Evolutionary conservation across 2,329 filamentous ascomycete genomes (phyloP).

Genomic region (Boeremia exigua): DNA sequence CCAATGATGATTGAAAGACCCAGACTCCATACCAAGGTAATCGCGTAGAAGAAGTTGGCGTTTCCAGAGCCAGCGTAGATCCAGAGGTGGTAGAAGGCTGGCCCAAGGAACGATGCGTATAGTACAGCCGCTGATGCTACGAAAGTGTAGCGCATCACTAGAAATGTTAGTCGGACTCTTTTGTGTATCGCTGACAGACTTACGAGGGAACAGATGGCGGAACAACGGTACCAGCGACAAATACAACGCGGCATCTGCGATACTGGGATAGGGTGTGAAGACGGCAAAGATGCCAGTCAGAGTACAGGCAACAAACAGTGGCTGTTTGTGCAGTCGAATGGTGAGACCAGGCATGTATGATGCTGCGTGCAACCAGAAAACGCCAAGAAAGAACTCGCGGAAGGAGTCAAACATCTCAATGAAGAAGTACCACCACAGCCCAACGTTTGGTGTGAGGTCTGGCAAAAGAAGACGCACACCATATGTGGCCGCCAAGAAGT

Average conservation of each 20-base stretch:
- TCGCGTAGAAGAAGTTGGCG: slow-evolving; percentile 99
- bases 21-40: slow-evolving; percentile 97
- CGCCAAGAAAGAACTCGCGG: slow-evolving; percentile 92
- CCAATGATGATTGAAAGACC: slow-evolving; percentile 86
- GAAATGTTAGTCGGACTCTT: slow-evolving; percentile 11
- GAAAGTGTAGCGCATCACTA: slow-evolving; percentile 92
- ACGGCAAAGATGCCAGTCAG: slow-evolving; percentile 89
- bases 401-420: slow-evolving; percentile 99
- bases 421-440: slow-evolving; percentile 99
- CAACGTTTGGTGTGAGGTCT: slow-evolving; percentile 92
- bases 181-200: slow-evolving; percentile 44
- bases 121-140: slow-evolving; percentile 81
- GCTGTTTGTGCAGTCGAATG: slow-evolving; percentile 82
- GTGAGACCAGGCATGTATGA: slow-evolving; percentile 88
- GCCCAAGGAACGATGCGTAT: slow-evolving; percentile 87
- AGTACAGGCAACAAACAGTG: slow-evolving; percentile 83
- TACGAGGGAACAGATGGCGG: slow-evolving; percentile 85
- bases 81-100: slow-evolving; percentile 96
- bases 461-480: slow-evolving; percentile 89
- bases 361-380: slow-evolving; percentile 95
- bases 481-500: slow-evolving; percentile 88
- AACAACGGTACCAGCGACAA: slow-evolving; percentile 83
- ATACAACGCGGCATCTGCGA: slow-evolving; percentile 87
- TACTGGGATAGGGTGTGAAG: slow-evolving; percentile 96
- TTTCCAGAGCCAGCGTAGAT: slow-evolving; percentile 98